Percentiles rank a stretch among this genome's conserved stretches.
These are phyloP conservation scores for Suillus lakei DNA, from an alignment of 768 basidiomycete genomes.

Conservation along the genomic window DNA sequence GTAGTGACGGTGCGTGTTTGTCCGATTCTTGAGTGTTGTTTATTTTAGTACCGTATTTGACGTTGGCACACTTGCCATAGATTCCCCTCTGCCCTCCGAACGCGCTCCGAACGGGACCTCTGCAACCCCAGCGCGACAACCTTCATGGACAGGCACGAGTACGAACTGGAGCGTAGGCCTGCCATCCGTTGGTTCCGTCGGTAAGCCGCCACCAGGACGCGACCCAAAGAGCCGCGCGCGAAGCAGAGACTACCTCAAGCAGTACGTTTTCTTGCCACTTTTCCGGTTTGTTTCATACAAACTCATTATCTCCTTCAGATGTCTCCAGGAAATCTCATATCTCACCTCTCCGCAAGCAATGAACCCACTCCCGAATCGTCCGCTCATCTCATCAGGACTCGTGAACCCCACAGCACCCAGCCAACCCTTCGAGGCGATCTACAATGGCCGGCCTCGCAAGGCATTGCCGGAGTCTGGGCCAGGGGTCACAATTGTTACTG, in stretches of 20 bases:
- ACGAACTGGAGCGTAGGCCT: constrained; percentile 38
- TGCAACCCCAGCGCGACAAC: constrained; percentile 51
- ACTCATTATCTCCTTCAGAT: constrained; percentile 50
- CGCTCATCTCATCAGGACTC: constrained; percentile 49
- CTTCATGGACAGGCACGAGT: constrained; percentile 60
- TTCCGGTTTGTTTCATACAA: constrained; percentile 16
- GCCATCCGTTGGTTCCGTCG: constrained; percentile 51
- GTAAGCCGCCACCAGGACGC: constrained; percentile 78
- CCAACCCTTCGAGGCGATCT: constrained; percentile 71
- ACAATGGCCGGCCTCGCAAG: constrained; percentile 83
- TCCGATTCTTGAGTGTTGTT: constrained; percentile 12
- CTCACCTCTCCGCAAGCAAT: constrained; percentile 96
- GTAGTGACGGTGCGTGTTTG: constrained; percentile 73
- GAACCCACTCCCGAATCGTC: constrained; percentile 93
- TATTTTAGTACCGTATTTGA: constrained; percentile 17
- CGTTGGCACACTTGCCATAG: constrained; percentile 37
- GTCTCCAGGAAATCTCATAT: constrained; percentile 97
- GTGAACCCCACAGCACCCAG: constrained; percentile 20
- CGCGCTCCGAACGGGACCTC: constrained; percentile 67
- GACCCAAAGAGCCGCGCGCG: constrained; percentile 96
- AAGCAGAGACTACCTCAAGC: constrained; percentile 96
- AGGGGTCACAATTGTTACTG: constrained; percentile 32
- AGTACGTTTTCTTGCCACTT: constrained; percentile 54
- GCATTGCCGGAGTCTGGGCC: constrained; percentile 63
- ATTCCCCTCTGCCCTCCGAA: constrained; percentile 75